These are phyloP conservation scores for Odonthalia washingtoniensis DNA, from an alignment of 31 red algal genomes.

Conservation along the genomic window DNA sequence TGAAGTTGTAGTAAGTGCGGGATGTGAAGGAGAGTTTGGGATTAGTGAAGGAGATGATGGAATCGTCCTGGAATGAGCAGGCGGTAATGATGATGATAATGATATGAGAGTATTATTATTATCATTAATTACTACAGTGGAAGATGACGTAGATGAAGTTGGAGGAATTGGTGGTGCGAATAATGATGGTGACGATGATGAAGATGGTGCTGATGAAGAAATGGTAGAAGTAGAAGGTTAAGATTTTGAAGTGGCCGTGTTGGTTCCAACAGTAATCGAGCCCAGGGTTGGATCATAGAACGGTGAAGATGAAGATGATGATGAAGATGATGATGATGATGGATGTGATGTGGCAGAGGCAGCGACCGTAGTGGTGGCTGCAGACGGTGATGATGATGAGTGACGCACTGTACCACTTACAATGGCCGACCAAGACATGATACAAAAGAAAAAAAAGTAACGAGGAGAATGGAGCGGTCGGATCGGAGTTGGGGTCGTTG, in stretches of 20 bases:
- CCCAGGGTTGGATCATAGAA: background rate
- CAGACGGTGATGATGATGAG: constrained; percentile 14
- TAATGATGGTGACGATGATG: background rate
- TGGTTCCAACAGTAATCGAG: background rate
- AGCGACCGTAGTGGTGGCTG: no score
- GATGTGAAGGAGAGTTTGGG: background rate
- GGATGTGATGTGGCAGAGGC: no score
- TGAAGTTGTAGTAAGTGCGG: background rate
- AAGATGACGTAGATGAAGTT: constrained; percentile 31
- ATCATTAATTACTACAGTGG: background rate
- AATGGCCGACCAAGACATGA: constrained; percentile 63
- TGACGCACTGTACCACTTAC: constrained; percentile 65
- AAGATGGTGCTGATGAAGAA: constrained; percentile 8
- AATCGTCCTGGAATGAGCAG: background rate
- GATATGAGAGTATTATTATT: background rate
- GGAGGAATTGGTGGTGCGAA: background rate
- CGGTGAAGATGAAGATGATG: no score
- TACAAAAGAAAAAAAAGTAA: background rate
- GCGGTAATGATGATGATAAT: background rate
- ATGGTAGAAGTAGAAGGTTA: constrained; percentile 47
- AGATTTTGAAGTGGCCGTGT: background rate
- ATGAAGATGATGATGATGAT: no score
- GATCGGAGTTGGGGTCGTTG: background rate
- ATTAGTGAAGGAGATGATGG: background rate
- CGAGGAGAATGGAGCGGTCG: background rate